Evolutionary conservation across 2,329 filamentous ascomycete genomes (phyloP).

Genomic region (Hypocreales sp.): DNA sequence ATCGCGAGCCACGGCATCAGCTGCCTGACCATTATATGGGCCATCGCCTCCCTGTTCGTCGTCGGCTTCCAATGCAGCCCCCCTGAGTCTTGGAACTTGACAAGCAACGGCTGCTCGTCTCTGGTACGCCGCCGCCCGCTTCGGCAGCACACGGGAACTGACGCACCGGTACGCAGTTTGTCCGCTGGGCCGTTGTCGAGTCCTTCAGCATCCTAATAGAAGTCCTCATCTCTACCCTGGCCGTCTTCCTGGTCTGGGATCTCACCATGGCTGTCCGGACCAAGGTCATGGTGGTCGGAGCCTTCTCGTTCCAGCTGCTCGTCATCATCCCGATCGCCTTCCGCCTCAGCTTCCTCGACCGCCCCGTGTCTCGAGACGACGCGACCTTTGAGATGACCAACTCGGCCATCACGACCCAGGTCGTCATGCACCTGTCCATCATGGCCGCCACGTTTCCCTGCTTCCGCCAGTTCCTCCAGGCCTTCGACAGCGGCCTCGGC

Average conservation of each 20-base stretch:
- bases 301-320: constrained; percentile 7
- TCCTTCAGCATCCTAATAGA: constrained; percentile 5
- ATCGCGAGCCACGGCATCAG: constrained; percentile 3
- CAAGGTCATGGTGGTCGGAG: constrained; percentile 5
- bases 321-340: constrained; percentile 5
- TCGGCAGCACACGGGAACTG: no score
- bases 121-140: no score
- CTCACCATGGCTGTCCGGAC: constrained; percentile 5
- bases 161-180: constrained; percentile 3
- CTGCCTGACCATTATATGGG: constrained; percentile 3
- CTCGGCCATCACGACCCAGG: constrained; percentile 4
- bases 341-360: constrained; percentile 3
- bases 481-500: constrained; percentile 6
- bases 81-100: constrained; percentile 5
- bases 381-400: constrained; percentile 2
- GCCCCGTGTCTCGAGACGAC: background rate
- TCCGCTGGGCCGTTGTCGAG: constrained; percentile 5
- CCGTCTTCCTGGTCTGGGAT: constrained; percentile 5
- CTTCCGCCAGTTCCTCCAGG: constrained; percentile 7
- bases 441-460: constrained; percentile 8
- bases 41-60: constrained; percentile 2
- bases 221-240: constrained; percentile 4
- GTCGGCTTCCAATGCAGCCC: constrained; percentile 4
- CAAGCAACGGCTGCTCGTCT: no score
- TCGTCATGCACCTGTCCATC: constrained; percentile 7